Base-by-base conservation (phyloP, 495 filamentous ascomycete genomes). In the Podospora australis region DNA sequence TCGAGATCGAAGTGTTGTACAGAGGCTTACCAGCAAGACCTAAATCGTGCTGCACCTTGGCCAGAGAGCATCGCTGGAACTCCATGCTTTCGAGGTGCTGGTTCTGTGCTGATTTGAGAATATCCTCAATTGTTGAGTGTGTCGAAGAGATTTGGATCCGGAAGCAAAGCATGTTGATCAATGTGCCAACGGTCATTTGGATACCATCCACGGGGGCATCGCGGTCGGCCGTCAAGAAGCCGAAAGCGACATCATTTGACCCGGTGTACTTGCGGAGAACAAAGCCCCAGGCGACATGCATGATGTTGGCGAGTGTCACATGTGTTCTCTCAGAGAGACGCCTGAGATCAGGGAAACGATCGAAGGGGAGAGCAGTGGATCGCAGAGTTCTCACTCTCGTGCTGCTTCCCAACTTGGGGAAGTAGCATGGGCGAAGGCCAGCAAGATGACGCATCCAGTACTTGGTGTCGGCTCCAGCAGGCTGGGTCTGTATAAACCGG, bases 151-250 rank as follows among this genome's bases (percentile, higher is more conserved):
- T 19, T 3, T 46, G 58, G 3, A 80, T 57, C 0, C 79, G 73
- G 39, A 77, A 65, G 14, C 80, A 80, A 1, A 82, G 63, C 10
- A 80, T 82, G 28, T 81, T 74, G 49, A 84, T 78, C 6, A 80
- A 56, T 4, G 80, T 67, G 0, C 77, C 78, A 13, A 71, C 60
- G 6, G 76, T 70, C 1, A 61, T 52, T 38, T 69, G 57, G 22
- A 81, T 62, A 19, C 65, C 64, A 4, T 65, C 49, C 3, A 80
- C 62, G 2, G 71, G 64, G 2, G 67, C 68, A 19, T 71, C 66
- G 2, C 78, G 66, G 44, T 72, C 74, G 25, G 60, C 63, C n/a
- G 78, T 67, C 6, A 74, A 80, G 48, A 77, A 77, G 0, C 77
- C 80, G 56, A 83, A 78, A 16, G 78, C 67, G 32, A 65, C 66